Base-by-base conservation (phyloP, 2,329 filamentous ascomycete genomes). In the Penicillium expansum region DNA sequence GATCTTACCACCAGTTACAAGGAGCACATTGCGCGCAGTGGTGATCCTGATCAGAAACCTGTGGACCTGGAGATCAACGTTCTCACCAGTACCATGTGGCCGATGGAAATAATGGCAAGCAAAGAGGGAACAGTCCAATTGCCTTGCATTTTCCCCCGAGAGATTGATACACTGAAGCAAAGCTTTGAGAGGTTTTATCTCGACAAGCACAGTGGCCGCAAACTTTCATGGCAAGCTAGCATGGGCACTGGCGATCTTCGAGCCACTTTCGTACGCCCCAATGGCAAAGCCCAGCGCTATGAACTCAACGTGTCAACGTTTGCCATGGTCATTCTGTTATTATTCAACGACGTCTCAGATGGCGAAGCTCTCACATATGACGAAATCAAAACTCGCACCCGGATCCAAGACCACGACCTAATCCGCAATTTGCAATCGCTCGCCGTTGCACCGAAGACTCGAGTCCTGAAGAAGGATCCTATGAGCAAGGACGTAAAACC, bases 31-130 rank as follows among this genome's bases (percentile, higher is more conserved):
- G 83, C 71, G 73, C 85, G 72, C 68, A 82, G 76, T 16, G 82
- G 77, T n/a, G 81, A 83, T 50, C 75, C 76, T 2, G 81, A 86
- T 56, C 77, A 81, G 3, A 86, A 83, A 69, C 85, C 82, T 30
- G 85, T 93, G 29, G 94, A 97, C 45, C 82, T 99, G 24, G 84
- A 83, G 48, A 88, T 97, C 74, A 91, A 86, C 62, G 88, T 99
- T 30, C 82, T 99, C 38, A 97, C 92, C 0, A 92, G 88, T 64
- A 97, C 95, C 73, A 93, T 91, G 71, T 99, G 94, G 94, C 94
- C 94, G 2, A 85, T 92, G 63, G 92, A 97, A 66, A 85, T 91
- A 13, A 92, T 97, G 86, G 86, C 88, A 8, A 76, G 74, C 27
- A 84, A 71, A 66, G 82, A 76, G 67, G 83, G 75, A 65, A 82